Base-by-base conservation (phyloP, 1,284 basidiomycete species). In the Rhodotorula sp. region DNA sequence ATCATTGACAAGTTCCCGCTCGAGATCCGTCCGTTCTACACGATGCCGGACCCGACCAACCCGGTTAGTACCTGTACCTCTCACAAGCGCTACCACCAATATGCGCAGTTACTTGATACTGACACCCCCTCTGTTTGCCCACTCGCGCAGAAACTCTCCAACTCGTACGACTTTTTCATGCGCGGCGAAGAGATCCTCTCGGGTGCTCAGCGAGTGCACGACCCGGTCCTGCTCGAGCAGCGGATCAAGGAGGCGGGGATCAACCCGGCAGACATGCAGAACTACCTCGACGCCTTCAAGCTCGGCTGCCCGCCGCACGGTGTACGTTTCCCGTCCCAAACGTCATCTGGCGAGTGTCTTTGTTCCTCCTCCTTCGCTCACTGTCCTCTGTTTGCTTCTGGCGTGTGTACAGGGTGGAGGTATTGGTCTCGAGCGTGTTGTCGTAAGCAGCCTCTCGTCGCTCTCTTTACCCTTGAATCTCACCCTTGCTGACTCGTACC, bases 131-230 rank as follows among this genome's bases (percentile, higher is more conserved):
- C 7, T 43, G 1, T 43, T 43, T 10, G 12, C 12, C 39, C 34
- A 7, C 54, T 8, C 26, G 8, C 2, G 16, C 77, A 93, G 89
- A 88, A 88, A 23, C 86, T 97, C 67, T 97, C 95, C 68, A 98
- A 99, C 84, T 97, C 96, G 58, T 99, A 99, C 83, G 96, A 99
- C 84, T 98, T 99, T 83, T 98, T 99, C 87, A 97, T 99, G 93
- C 89, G 96, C 56, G 96, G 96, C 20, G 94, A 99, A 83, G 96
- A 99, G 83, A 98, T 99, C 79, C 85, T 99, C 46, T 97, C 94
- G 3, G 96, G 96, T 23, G 96, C 96, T 26, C 96, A 99, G 82
- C 71, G 87, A 91, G 74, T 79, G 23, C 97, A 99, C 83, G 94
- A 98, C 79, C 88, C 96, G 8, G 83, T 84, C 21, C 85, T 96